These are phyloP conservation scores for Discostella stelligera DNA, from an alignment of 352 stramenopile genomes.

Conservation along the genomic window DNA sequence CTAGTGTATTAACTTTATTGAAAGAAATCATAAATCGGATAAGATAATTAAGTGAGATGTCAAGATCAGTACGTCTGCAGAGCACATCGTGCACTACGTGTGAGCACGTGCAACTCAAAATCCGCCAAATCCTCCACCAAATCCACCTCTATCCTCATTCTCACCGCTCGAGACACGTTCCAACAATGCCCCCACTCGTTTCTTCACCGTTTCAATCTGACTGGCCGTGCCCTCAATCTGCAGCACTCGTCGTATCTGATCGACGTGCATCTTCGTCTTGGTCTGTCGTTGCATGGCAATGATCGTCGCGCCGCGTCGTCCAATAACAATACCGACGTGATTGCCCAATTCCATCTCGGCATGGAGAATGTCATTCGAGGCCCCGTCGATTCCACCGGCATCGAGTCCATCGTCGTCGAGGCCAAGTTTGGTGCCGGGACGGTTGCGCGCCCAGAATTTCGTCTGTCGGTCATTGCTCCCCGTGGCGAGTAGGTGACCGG, in stretches of 20 bases:
- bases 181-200: slow-evolving; percentile 69
- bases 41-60: too few species aligned
- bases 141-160: slow-evolving; percentile 32
- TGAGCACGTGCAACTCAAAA: not conserved
- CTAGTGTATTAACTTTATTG: too few species aligned
- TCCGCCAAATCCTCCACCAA: slow-evolving; percentile 5
- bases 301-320: slow-evolving; percentile 76
- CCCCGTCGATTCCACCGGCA: slow-evolving; percentile 12
- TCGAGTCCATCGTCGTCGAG: slow-evolving; percentile 63
- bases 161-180: slow-evolving; percentile 67
- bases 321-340: slow-evolving; percentile 83
- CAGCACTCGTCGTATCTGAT: slow-evolving; percentile 73
- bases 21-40: too few species aligned
- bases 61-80: too few species aligned
- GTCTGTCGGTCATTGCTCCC: slow-evolving; percentile 95
- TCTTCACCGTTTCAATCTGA: slow-evolving; percentile 79
- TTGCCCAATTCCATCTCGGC: slow-evolving; percentile 82
- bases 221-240: slow-evolving; percentile 79
- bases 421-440: slow-evolving; percentile 82
- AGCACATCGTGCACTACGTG: too few species aligned
- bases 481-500: slow-evolving; percentile 93
- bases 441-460: slow-evolving; percentile 97
- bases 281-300: slow-evolving; percentile 81
- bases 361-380: slow-evolving; percentile 62
- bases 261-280: slow-evolving; percentile 82